Conservation (phyloP, 179 eudicot species). For the Heliamphora pulchella region DNA sequence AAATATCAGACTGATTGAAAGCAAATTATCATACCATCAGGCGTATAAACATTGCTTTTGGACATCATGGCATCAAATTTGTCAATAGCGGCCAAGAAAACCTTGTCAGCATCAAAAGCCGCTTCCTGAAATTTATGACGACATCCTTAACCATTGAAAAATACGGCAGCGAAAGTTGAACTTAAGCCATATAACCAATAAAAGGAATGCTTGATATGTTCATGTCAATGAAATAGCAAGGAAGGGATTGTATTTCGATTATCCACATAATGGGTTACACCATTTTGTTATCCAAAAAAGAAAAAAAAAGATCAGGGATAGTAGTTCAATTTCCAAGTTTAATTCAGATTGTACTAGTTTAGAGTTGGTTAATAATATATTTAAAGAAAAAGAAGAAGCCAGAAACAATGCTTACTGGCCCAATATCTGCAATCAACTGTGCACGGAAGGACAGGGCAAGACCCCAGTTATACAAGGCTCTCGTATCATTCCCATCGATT, state of each 20-base stretch:
- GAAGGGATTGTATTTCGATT: background rate
- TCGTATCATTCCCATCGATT: constrained; percentile 78
- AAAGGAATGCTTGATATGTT: background rate
- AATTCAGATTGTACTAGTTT: constrained; percentile 1
- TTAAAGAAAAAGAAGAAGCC: background rate
- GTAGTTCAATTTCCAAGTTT: background rate
- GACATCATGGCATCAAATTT: constrained; percentile 97
- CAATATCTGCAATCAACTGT: constrained; percentile 86
- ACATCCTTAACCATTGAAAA: background rate
- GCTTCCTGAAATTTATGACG: constrained; percentile 48
- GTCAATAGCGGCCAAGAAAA: constrained; percentile 92
- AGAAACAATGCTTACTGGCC: constrained; percentile 61
- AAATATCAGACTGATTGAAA: background rate
- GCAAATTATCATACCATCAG: constrained; percentile 59
- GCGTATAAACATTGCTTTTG: constrained; percentile 68
- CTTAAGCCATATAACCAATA: background rate
- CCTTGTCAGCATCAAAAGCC: constrained; percentile 87
- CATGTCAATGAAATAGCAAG: background rate
- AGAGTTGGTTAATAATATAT: background rate
- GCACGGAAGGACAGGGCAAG: constrained; percentile 89
- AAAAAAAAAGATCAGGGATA: background rate
- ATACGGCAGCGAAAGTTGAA: background rate
- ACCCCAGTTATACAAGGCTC: constrained; percentile 96
- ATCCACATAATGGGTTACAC: background rate
- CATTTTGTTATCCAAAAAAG: background rate